These are phyloP conservation scores for Paulownia fortunei DNA, from an alignment of 257 asterid species.

Conservation along the genomic window DNA sequence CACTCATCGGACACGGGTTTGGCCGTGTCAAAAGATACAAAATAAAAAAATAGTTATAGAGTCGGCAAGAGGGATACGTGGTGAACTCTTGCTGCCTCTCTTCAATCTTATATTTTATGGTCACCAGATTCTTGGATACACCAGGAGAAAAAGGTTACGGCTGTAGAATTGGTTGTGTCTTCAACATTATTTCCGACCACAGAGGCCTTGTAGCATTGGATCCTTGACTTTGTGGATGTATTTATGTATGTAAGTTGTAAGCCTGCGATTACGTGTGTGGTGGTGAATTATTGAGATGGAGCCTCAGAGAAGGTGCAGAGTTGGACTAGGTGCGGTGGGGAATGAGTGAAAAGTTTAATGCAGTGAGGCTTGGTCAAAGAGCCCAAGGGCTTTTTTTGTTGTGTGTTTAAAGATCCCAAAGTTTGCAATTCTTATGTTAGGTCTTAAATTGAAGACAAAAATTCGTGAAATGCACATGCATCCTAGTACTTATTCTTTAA, in stretches of 20 bases:
- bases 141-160: neutral
- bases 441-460: slow-evolving; percentile 16
- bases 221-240: neutral
- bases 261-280: neutral
- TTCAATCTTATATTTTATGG: neutral
- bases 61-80: neutral
- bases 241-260: neutral
- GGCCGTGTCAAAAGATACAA: neutral
- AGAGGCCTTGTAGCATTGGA: slow-evolving; percentile 5
- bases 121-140: neutral
- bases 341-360: neutral
- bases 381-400: neutral
- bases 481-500: slow-evolving; percentile 9
- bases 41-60: neutral
- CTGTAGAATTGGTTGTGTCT: neutral
- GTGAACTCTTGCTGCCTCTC: neutral
- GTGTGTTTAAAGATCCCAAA: neutral
- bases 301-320: neutral
- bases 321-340: neutral
- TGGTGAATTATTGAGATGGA: neutral
- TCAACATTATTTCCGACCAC: neutral
- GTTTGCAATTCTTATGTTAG: neutral
- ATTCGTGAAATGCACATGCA: neutral
- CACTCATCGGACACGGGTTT: neutral
- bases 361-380: slow-evolving; percentile 2